phyloP scores from a whole-genome alignment of 179 eudicot species.

The Amaranthus tricolor region DNA sequence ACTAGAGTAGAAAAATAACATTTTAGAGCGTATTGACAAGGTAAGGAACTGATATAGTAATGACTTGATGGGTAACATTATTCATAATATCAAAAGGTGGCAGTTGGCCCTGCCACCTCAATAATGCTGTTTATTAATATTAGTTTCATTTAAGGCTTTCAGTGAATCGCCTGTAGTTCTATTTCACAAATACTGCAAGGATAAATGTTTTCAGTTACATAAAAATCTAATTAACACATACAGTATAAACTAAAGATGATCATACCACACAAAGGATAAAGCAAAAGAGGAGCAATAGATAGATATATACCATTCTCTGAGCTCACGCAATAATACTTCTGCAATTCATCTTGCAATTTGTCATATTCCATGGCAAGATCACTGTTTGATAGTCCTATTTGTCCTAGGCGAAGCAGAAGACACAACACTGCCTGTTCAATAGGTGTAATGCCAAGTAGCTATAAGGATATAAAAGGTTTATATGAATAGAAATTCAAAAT shows the following conservation, averaged over 20 bases:
- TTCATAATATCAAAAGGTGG: not conserved
- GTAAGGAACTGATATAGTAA: not conserved
- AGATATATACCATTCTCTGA: slow-evolving; percentile 42
- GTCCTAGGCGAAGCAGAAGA: slow-evolving; percentile 75
- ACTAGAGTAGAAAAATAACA: too few relatives aligned
- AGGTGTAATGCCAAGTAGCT: not conserved
- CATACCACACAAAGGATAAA: not conserved
- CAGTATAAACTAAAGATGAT: not conserved
- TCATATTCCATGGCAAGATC: slow-evolving; percentile 59
- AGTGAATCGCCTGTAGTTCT: not conserved
- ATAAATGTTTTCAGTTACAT: not conserved
- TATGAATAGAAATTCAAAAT: not conserved
- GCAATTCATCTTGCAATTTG: slow-evolving; percentile 51
- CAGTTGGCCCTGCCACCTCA: not conserved
- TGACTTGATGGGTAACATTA: not conserved
- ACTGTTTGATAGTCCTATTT: slow-evolving; percentile 46
- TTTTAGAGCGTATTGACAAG: not conserved
- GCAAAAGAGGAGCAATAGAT: not conserved
- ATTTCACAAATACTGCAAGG: not conserved
- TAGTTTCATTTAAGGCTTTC: not conserved
- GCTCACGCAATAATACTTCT: slow-evolving; percentile 49
- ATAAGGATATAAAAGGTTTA: not conserved
- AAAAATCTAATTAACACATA: not conserved
- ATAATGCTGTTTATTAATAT: not conserved
- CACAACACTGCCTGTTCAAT: slow-evolving; percentile 57